Evolutionary conservation across 2,329 filamentous ascomycete species (phyloP).

Genomic region (Calonectria montana): DNA sequence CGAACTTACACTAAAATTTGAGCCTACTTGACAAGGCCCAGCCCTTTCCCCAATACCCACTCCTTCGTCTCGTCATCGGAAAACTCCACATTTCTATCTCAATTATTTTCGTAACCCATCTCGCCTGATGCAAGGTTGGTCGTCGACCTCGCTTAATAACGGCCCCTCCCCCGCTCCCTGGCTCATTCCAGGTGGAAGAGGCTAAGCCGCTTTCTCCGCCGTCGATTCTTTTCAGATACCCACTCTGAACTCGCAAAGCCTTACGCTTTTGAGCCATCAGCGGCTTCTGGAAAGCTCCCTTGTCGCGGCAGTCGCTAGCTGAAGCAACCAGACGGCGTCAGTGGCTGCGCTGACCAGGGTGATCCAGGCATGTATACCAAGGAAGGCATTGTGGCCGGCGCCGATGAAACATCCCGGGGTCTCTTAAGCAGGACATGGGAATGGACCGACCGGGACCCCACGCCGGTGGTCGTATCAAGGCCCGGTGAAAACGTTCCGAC

Average conservation of each 20-base stretch:
- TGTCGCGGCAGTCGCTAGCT: background rate
- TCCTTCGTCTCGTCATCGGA: background rate
- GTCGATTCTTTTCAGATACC: background rate
- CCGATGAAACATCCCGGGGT: slow-evolving; percentile 20
- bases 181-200: background rate
- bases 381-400: slow-evolving; percentile 3
- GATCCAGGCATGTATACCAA: slow-evolving; percentile 4
- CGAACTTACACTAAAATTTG: background rate
- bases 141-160: background rate
- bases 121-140: background rate
- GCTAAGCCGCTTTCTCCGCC: background rate
- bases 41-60: background rate
- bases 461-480: background rate
- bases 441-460: slow-evolving; percentile 1
- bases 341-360: background rate
- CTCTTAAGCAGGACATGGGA: background rate
- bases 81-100: slow-evolving; percentile 12
- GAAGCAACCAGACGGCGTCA: background rate
- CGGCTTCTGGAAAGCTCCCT: slow-evolving; percentile 3
- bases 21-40: background rate
- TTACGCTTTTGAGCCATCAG: background rate
- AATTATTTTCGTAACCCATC: background rate
- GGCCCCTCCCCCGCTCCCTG: background rate
- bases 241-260: background rate
- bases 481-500: background rate